phyloP scores from a whole-genome alignment of 2,329 filamentous ascomycete species.

The Hypoxylon sp. region DNA sequence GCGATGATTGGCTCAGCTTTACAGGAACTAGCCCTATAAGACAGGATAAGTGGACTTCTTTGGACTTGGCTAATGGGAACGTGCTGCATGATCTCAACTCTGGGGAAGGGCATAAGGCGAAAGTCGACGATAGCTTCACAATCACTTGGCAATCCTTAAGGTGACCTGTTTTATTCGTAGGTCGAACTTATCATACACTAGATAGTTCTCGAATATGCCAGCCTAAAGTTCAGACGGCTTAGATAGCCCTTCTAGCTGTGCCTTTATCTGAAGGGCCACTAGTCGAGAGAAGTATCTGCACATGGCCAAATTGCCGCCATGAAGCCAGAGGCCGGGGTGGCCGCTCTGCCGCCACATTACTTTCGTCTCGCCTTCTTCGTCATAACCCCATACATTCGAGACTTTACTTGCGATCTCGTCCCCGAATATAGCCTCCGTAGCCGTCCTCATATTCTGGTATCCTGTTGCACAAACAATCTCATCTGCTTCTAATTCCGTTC shows the following conservation, averaged over 20 bases:
- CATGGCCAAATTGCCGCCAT: conserved; percentile 75
- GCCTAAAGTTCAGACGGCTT: conserved; percentile 16
- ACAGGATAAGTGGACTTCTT: conserved; percentile 9
- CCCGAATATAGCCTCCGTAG: conserved; percentile 73
- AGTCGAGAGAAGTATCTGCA: conserved; percentile 73
- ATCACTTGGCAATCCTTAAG: not conserved
- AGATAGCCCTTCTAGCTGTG: conserved; percentile 53
- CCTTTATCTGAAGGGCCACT: conserved; percentile 69
- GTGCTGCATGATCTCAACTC: not conserved
- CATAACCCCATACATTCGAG: conserved; percentile 74
- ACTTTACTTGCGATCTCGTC: conserved; percentile 71
- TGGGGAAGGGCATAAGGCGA: not conserved
- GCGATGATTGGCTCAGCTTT: conserved; percentile 20
- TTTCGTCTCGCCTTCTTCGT: conserved; percentile 69
- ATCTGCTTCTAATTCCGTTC: conserved; percentile 66
- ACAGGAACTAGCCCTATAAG: conserved; percentile 8
- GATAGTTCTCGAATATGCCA: not conserved
- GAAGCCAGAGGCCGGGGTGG: conserved; percentile 76
- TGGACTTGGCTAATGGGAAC: not conserved
- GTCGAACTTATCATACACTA: not conserved
- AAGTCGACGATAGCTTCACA: not conserved
- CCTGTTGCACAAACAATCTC: conserved; percentile 71
- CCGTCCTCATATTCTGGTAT: conserved; percentile 76
- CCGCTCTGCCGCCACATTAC: conserved; percentile 73
- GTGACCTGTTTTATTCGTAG: not conserved